phyloP scores from a whole-genome alignment of 106 monocot genomes.

The Iris macrosiphon region DNA sequence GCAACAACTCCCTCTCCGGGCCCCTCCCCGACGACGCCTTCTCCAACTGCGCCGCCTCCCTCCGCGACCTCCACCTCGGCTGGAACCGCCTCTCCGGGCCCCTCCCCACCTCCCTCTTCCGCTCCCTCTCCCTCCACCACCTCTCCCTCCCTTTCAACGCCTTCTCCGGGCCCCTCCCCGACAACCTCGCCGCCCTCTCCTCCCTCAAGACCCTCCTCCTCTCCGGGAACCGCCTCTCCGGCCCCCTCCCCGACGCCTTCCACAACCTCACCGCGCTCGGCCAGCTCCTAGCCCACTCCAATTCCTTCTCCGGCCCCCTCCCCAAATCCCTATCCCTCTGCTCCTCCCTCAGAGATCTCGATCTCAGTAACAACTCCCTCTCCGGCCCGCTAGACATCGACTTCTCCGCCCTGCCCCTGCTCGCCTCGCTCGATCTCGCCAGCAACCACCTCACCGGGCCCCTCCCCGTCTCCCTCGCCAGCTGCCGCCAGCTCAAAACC shows the following conservation, averaged over 20 bases:
- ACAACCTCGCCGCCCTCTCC: conserved; percentile 26
- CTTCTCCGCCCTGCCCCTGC: conserved; percentile 39
- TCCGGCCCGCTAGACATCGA: conserved; percentile 35
- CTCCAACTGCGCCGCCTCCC: conserved; percentile 23
- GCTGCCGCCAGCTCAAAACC: conserved; percentile 33
- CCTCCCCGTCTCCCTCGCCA: conserved; percentile 40
- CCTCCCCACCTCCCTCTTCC: conserved; percentile 45
- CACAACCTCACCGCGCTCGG: conserved; percentile 34
- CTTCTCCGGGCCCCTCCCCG: conserved; percentile 29
- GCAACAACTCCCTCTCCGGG: conserved; percentile 52
- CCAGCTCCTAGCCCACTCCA: conserved; percentile 34
- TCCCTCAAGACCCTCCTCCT: conserved; percentile 25
- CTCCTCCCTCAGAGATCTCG: conserved; percentile 26
- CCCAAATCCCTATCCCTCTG: conserved; percentile 34
- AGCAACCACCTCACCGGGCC: conserved; percentile 41
- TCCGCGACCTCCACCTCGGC: conserved; percentile 35
- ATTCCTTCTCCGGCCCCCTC: conserved; percentile 40
- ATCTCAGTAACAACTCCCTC: conserved; percentile 56
- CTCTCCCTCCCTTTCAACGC: conserved; percentile 39
- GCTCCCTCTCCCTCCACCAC: conserved; percentile 27
- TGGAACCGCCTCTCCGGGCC: conserved; percentile 46
- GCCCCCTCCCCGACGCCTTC: conserved; percentile 55
- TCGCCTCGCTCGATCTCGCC: conserved; percentile 51
- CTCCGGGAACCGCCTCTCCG: conserved; percentile 39
- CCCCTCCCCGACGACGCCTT: conserved; percentile 15